phyloP scores from a whole-genome alignment of 108 stramenopile genomes.

The Fragilariopsis cylindrus region DNA sequence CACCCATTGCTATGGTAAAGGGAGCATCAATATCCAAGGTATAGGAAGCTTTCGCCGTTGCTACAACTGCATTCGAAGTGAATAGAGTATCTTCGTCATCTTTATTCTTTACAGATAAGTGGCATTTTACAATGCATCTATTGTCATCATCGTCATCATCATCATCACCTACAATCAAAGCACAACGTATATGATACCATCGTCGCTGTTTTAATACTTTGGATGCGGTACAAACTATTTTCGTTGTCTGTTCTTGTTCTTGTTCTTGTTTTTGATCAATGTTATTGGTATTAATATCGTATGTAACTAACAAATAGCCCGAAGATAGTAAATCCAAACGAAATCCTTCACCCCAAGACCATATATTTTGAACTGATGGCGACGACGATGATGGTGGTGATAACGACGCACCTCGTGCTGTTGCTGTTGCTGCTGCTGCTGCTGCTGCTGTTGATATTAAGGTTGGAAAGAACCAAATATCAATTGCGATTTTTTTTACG shows the following conservation, averaged over 20 bases:
- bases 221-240: neutral
- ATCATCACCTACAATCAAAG: neutral
- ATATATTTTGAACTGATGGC: neutral
- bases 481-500: neutral
- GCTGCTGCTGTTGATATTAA: neutral
- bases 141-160: neutral
- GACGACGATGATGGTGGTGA: neutral
- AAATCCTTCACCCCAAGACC: neutral
- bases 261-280: too few species aligned
- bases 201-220: neutral
- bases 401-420: neutral
- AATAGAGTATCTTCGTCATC: neutral
- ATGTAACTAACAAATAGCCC: neutral
- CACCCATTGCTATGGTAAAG: constrained; percentile 21
- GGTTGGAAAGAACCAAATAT: constrained; percentile 13
- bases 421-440: neutral
- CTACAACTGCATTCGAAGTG: neutral
- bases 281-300: neutral
- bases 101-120: too few species aligned
- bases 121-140: neutral
- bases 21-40: neutral
- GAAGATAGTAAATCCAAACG: neutral
- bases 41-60: neutral
- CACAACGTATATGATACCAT: neutral
- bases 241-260: neutral